Base-by-base conservation (phyloP, 139 green algal species). In the Edaphochlamys debaryana region DNA sequence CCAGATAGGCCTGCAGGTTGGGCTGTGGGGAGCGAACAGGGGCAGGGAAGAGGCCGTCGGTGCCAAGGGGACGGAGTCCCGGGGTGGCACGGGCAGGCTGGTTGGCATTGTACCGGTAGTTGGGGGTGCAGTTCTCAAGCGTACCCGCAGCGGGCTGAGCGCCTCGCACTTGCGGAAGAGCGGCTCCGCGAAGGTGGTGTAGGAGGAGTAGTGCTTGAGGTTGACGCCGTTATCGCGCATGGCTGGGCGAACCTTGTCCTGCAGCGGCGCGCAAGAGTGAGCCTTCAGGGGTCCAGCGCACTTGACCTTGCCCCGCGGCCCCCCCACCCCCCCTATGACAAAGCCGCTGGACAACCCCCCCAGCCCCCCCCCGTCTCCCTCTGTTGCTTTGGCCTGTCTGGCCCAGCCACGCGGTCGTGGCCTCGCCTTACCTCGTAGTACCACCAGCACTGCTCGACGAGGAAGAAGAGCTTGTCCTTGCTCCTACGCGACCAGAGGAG, bases 361-460 rank as follows among this genome's bases (percentile, higher is more conserved):
- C n/a, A n/a, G n/a, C n/a, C n/a, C n/a, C n/a, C n/a, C n/a, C n/a
- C n/a, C n/a, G n/a, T n/a, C n/a, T n/a, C n/a, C n/a, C n/a, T n/a
- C n/a, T n/a, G n/a, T n/a, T n/a, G n/a, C n/a, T n/a, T n/a, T n/a
- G n/a, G n/a, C n/a, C n/a, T n/a, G n/a, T n/a, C n/a, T n/a, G n/a
- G n/a, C n/a, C n/a, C n/a, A n/a, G 50, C 25, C 50, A 9, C 8
- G 9, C 50, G 25, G 50, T 19, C 50, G 6, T 25, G 9, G 23
- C 20, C 7, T 58, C 2, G 20, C 22, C 72, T 58, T 58, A 97
- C 96, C 90, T 99, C 96, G 85, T 99, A 99, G 69, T 97, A 98
- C 96, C 96, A 99, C 91, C 97, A 96, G 7, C 96, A 96, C 81
- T 98, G 93, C 80, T 99, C 97, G 0, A 99, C 92, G 0, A 95